Evolutionary conservation across 2,329 filamentous ascomycete genomes (phyloP).

Genomic region (Pseudonectria foliicola): DNA sequence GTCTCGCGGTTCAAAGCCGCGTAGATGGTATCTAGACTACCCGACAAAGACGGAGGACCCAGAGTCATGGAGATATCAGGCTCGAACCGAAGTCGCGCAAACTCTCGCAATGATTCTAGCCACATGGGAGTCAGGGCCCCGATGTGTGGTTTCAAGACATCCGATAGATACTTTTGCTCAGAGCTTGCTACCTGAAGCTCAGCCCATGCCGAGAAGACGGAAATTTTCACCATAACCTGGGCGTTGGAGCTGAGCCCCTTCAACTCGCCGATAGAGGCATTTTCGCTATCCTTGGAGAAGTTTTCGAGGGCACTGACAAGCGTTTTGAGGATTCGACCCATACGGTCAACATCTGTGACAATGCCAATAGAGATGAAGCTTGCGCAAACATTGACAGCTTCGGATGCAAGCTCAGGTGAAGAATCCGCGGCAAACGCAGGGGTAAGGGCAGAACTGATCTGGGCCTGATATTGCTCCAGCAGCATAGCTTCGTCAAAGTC

Average conservation of each 20-base stretch:
- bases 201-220: constrained; percentile 94
- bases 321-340: constrained; percentile 95
- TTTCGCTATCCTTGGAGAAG: constrained; percentile 75
- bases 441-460: constrained; percentile 93
- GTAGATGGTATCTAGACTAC: constrained; percentile 88
- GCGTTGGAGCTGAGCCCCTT: constrained; percentile 92
- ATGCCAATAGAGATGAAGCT: constrained; percentile 96
- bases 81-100: constrained; percentile 87
- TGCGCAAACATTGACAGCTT: constrained; percentile 96
- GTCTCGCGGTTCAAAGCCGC: constrained; percentile 92
- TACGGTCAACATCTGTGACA: constrained; percentile 94
- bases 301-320: constrained; percentile 86
- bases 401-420: constrained; percentile 88
- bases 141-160: constrained; percentile 86
- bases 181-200: constrained; percentile 91
- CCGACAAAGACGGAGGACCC: constrained; percentile 71
- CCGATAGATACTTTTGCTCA: constrained; percentile 81
- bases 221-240: constrained; percentile 97
- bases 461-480: constrained; percentile 95
- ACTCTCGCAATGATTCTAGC: constrained; percentile 88
- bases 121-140: constrained; percentile 85
- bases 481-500: constrained; percentile 97
- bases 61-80: constrained; percentile 92
- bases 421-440: constrained; percentile 95
- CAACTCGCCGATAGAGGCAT: constrained; percentile 84